Conservation (phyloP, 257 asterid species). For the Paulownia fortunei region DNA sequence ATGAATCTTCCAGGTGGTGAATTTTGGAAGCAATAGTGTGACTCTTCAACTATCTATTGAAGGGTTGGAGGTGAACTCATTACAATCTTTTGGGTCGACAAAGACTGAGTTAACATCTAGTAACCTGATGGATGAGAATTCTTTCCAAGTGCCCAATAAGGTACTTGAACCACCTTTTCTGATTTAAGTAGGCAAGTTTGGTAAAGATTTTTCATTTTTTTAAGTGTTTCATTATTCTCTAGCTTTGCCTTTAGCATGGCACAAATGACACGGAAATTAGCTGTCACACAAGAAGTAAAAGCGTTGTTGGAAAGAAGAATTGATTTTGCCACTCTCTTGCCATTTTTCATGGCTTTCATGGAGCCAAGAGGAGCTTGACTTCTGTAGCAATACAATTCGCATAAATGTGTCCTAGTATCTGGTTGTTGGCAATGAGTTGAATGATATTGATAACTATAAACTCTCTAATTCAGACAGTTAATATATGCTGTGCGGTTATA, state of each 20-base stretch:
- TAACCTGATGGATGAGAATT: conserved; percentile 75
- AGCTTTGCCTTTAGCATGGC: not conserved
- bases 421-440: too few relatives aligned
- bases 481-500: too few relatives aligned
- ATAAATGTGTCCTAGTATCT: too few relatives aligned
- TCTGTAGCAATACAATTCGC: too few relatives aligned
- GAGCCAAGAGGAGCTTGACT: too few relatives aligned
- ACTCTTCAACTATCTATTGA: conserved; percentile 53
- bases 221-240: not conserved
- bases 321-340: too few relatives aligned
- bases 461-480: too few relatives aligned
- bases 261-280: too few relatives aligned
- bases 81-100: conserved; percentile 47
- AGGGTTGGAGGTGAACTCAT: conserved; percentile 50
- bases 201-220: not conserved
- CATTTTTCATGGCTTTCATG: too few relatives aligned
- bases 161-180: conserved; percentile 37
- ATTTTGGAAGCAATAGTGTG: conserved; percentile 57
- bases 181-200: not conserved
- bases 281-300: too few relatives aligned
- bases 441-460: too few relatives aligned
- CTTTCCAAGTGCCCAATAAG: conserved; percentile 70
- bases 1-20: conserved; percentile 63
- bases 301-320: too few relatives aligned
- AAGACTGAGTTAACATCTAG: conserved; percentile 64